Base-by-base conservation (phyloP, 208 protist genomes). In the Porcisia hertigi region DNA sequence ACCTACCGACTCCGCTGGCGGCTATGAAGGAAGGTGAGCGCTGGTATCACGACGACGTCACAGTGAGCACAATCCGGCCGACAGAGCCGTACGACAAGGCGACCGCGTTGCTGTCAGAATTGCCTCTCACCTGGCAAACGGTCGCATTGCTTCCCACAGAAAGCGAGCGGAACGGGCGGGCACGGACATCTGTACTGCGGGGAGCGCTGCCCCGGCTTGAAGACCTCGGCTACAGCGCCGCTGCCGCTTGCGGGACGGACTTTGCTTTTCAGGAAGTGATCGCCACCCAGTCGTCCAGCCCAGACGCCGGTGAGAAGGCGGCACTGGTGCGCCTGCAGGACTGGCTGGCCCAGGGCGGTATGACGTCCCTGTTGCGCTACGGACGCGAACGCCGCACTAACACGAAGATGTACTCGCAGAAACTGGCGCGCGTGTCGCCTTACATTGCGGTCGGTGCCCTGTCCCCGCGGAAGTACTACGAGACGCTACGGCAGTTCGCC, bases 41-140 rank as follows among this genome's bases (percentile, higher is more conserved):
- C 6, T 95, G 91, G 90, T 96, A 93, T 81, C 92, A 96, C 75
- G 94, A 97, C 74, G 92, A 96, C 65, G 88, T 95, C 41, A 94
- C 85, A 14, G 69, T 84, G 20, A 87, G 86, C n/a, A 83, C 76
- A 36, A 95, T 96, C 60, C 94, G 94, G 43, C 94, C 86, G 5
- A 96, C 92, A 12, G 63, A 59, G 45, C 87, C 90, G 60, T 97
- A 94, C 82, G 84, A 96, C 76, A 34, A 14, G n/a, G 47, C 76
- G 20, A 89, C 88, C 25, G 76, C 55, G 36, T 78, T 75, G n/a
- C 72, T 93, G 20, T 55, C 66, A 1, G 39, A n/a, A 11, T 74
- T 92, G 39, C 83, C 88, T 23, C 49, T 62, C 4, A 70, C 77
- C 59, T 81, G 43, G 70, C 71, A 80, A 69, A 43, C 47, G 23